These are phyloP conservation scores for Tubosaeta sp. DNA, from an alignment of 768 basidiomycete species.

Conservation along the genomic window DNA sequence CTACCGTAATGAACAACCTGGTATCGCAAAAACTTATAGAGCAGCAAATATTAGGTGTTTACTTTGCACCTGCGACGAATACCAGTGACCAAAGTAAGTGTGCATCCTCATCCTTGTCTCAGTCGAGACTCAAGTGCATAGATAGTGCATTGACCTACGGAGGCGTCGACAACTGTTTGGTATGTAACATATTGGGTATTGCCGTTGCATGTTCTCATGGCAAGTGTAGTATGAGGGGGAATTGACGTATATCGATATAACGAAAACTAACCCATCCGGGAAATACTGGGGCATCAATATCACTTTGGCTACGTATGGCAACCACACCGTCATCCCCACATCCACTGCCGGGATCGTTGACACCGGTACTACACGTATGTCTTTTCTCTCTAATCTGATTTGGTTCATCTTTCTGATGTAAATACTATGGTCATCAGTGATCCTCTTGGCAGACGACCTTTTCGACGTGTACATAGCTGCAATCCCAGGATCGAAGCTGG, in stretches of 20 bases:
- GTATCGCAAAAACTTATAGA: slow-evolving; percentile 14
- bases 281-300: slow-evolving; percentile 24
- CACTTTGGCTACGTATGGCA: slow-evolving; percentile 7
- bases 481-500: slow-evolving; percentile 10
- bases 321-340: slow-evolving; percentile 3
- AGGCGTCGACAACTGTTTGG: slow-evolving; percentile 10
- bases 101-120: not conserved
- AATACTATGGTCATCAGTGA: not conserved
- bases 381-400: not conserved
- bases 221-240: slow-evolving; percentile 11
- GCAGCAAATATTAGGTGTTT: slow-evolving; percentile 13
- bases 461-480: slow-evolving; percentile 9
- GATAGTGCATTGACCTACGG: slow-evolving; percentile 18
- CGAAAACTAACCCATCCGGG: slow-evolving; percentile 15
- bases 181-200: slow-evolving; percentile 2
- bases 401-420: not conserved
- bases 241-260: slow-evolving; percentile 21
- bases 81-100: slow-evolving; percentile 10
- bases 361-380: slow-evolving; percentile 22
- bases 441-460: slow-evolving; percentile 14
- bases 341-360: slow-evolving; percentile 27
- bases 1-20: slow-evolving; percentile 24
- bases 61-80: slow-evolving; percentile 17
- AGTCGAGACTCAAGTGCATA: not conserved
- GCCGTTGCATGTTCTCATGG: not conserved